Conservation (phyloP, 495 filamentous ascomycete species). For the Neurospora pannonica region DNA sequence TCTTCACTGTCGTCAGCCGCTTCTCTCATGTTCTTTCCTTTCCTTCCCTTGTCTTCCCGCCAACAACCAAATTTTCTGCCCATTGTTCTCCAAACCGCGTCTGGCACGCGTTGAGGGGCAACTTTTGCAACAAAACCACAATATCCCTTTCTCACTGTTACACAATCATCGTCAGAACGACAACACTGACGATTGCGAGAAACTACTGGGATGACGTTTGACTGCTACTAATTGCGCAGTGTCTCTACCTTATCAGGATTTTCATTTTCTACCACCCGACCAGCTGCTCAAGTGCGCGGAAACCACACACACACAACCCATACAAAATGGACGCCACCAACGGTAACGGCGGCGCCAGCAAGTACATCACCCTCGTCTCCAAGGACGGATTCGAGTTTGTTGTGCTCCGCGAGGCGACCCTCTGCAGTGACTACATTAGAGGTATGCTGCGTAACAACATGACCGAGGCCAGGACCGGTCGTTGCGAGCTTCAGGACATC, state of each 20-base stretch:
- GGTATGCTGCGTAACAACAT: conserved; percentile 83
- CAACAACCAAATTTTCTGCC: not conserved
- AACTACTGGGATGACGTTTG: not conserved
- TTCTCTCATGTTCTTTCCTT: not conserved
- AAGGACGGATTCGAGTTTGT: conserved; percentile 84
- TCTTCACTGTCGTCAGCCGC: not conserved
- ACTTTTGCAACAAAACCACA: not conserved
- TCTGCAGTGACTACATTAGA: conserved; percentile 65
- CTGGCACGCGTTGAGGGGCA: not conserved
- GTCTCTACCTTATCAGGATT: not conserved
- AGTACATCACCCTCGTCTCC: conserved; percentile 82
- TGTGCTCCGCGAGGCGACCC: conserved; percentile 65
- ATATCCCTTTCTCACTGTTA: not conserved
- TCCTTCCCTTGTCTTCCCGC: not conserved
- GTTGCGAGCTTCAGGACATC: conserved; percentile 61
- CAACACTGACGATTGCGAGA: not conserved
- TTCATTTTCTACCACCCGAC: not conserved
- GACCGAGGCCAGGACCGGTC: conserved; percentile 54
- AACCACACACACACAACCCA: not conserved
- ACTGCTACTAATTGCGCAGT: not conserved
- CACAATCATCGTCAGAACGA: not conserved
- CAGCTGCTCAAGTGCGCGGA: not conserved
- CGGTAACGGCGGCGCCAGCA: conserved; percentile 19
- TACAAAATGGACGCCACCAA: conserved; percentile 13
- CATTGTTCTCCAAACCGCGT: not conserved